Evolutionary conservation across 164 flowering plant genomes (phyloP), one percentile per base, ranked within the genome.

Genomic region (Houttuynia cordata): DNA sequence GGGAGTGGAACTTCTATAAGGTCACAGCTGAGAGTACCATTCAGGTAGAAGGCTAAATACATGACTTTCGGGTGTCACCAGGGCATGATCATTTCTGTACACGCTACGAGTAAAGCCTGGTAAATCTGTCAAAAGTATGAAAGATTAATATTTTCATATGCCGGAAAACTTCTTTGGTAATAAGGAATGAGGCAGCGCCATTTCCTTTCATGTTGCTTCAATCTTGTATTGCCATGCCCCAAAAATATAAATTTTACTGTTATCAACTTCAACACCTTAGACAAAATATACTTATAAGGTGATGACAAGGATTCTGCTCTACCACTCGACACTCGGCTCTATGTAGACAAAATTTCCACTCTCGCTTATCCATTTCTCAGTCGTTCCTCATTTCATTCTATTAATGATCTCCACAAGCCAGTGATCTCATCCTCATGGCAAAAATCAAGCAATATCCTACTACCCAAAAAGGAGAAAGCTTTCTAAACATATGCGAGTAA

Each of bases 91-190:
- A 18, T 78, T 73, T 68, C 73, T 80, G 64, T 83, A 82, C n/a
- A 88, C 91, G 73, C 96, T 93, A 53, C 99, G 88, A 7, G 99
- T 93, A 67, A 90, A 93, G 51, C 99, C 99, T 0, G 97, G 99
- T 68, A 88, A 83, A 68, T 90, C 99, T 93, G 80, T 57, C 66
- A 70, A 39, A 60, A 23, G 7, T 0, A 54, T 24, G 6, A 8
- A 24, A 54, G 20, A 55, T 8, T 17, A 39, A 62, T 25, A 14
- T 24, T 24, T 13, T 40, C 10, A n/a, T 42, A 42, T 8, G 1
- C 18, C 53, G 19, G 19, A 20, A 62, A 39, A 52, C 21, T 22
- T n/a, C 17, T n/a, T 52, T 52, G 24, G 55, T n/a, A 17, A 30
- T 6, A 30, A 30, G 37, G 4, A 30, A 30, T n/a, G n/a, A 30